These are phyloP conservation scores for Luzula sylvatica DNA, from an alignment of 176 grass and related monocot genomes.

Conservation along the genomic window DNA sequence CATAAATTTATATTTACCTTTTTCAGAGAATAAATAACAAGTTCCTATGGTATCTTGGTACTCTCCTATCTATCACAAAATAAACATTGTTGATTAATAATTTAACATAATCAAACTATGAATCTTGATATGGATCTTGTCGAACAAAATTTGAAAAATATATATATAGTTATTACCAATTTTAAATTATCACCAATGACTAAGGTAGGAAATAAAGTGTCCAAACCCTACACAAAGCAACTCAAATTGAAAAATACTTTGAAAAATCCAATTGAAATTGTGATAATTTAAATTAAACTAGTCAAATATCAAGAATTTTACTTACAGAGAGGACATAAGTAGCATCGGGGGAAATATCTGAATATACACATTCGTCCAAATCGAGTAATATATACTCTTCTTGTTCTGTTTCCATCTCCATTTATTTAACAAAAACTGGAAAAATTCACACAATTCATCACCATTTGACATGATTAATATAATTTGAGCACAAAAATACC, in stretches of 20 bases:
- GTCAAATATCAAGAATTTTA: not conserved
- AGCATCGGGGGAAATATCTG: slow-evolving; percentile 46
- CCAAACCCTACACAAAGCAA: slow-evolving; percentile 46
- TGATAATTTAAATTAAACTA: too few relatives aligned
- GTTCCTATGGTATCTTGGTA: too few relatives aligned
- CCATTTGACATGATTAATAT: too few relatives aligned
- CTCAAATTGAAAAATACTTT: too few relatives aligned
- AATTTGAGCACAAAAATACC: too few relatives aligned
- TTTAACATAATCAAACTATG: too few relatives aligned
- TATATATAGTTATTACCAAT: slow-evolving; percentile 36
- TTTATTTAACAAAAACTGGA: not conserved
- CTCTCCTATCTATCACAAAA: too few relatives aligned
- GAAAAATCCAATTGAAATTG: too few relatives aligned
- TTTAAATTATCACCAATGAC: slow-evolving; percentile 43
- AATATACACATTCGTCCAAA: slow-evolving; percentile 53
- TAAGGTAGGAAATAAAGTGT: slow-evolving; percentile 58
- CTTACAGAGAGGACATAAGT: slow-evolving; percentile 72
- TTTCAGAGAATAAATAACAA: too few relatives aligned
- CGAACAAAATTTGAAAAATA: not conserved
- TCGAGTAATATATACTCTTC: slow-evolving; percentile 67
- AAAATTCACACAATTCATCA: not conserved
- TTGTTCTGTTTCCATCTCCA: slow-evolving; percentile 39
- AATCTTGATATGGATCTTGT: too few relatives aligned
- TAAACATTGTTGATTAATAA: too few relatives aligned
- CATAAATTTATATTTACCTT: too few relatives aligned